Evolutionary conservation across 176 grass and related monocot genomes (phyloP), one percentile per base, ranked within the genome.

Genomic region (Hsuehochloa calcarea): DNA sequence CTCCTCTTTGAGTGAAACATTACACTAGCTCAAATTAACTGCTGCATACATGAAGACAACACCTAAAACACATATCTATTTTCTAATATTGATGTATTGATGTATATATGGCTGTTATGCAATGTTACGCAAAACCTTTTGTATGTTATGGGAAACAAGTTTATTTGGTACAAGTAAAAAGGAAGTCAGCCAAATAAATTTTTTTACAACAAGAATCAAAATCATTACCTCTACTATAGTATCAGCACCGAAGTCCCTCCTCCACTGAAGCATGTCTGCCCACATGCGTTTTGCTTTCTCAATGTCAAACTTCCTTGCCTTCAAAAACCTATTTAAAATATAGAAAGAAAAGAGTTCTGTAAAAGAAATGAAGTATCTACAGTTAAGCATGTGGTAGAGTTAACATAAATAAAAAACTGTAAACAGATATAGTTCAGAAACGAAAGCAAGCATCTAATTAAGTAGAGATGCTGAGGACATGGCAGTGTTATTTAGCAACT

Each of bases 231-330:
- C 19, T 23, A 60, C 0, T 35, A 77, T 60, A 60, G 9, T 41
- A 59, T 77, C 52, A 35, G 74, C 50, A 40, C 74, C 52, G 15
- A 76, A 77, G 4, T 60, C 74, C 54, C 10, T 77, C 35, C 74
- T 77, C 74, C 74, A 77, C 50, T 77, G 74, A 77, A 77, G 74
- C 74, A 77, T 77, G 23, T 77, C 52, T 59, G 51, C 50, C 74
- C 74, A 77, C 51, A 77, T 77, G 20, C 74, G 29, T 20, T 55
- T 76, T 75, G 72, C 72, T 75, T 54, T 75, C 46, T 75, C 72
- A 55, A 75, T 75, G 44, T 76, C 54, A 40, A 77, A 59, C 52
- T 40, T 59, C 54, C 74, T 60, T 22, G 74, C 74, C 51, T 77
- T 77, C 74, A 77, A 43, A 77, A 77, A 77, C 20, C 74, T 77